Conservation (phyloP, 2,329 filamentous ascomycete species). For the Xylaria sp. region DNA sequence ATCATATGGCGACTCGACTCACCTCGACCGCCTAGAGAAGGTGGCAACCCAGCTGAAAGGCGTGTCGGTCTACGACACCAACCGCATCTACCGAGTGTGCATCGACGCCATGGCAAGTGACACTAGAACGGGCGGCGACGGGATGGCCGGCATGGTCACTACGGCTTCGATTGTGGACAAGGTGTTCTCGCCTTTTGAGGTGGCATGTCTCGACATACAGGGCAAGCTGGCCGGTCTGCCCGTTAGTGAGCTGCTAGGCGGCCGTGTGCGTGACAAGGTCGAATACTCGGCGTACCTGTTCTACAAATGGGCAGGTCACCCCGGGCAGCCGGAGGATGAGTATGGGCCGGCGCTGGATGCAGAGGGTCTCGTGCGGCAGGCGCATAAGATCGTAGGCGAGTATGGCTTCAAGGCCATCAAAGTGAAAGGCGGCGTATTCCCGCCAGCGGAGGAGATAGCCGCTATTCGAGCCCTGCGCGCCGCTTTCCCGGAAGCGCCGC, state of each 20-base stretch:
- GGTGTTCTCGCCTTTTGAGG: conserved; percentile 57
- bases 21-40: conserved; percentile 50
- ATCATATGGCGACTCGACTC: conserved; percentile 55
- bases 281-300: conserved; percentile 59
- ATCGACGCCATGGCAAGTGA: conserved; percentile 39
- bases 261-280: conserved; percentile 53
- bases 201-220: conserved; percentile 57
- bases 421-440: conserved; percentile 57
- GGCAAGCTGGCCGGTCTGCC: conserved; percentile 55
- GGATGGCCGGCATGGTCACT: conserved; percentile 55
- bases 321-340: conserved; percentile 54
- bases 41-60: conserved; percentile 50
- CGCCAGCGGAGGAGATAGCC: conserved; percentile 54
- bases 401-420: conserved; percentile 58
- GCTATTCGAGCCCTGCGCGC: conserved; percentile 53
- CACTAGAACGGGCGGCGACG: conserved; percentile 44
- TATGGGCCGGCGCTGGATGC: conserved; percentile 54
- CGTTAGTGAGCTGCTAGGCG: conserved; percentile 55
- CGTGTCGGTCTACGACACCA: conserved; percentile 48
- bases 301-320: conserved; percentile 57
- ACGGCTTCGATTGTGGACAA: conserved; percentile 56
- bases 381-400: conserved; percentile 54
- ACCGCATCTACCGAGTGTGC: conserved; percentile 45
- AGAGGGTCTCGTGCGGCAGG: conserved; percentile 51
- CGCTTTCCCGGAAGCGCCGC: conserved; percentile 53